Evolutionary conservation across 805 yeast species (phyloP).

Genomic region (Dipodascus geniculatus): DNA sequence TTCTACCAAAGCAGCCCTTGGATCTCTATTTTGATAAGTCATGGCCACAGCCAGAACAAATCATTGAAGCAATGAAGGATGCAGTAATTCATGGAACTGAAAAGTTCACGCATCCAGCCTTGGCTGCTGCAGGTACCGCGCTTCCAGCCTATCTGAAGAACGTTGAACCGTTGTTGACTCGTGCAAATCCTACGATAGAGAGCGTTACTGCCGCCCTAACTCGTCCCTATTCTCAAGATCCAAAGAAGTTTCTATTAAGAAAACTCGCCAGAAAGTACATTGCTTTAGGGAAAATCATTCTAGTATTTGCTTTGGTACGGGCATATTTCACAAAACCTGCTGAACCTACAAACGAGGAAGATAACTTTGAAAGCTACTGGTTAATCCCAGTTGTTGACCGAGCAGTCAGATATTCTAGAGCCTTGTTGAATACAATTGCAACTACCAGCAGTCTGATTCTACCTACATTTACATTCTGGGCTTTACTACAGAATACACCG

Average conservation of each 20-base stretch:
- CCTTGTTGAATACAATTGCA: not conserved
- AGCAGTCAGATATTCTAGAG: not conserved
- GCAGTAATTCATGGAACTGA: slow-evolving; percentile 23
- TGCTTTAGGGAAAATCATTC: slow-evolving; percentile 18
- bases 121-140: slow-evolving; percentile 10
- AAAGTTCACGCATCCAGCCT: slow-evolving; percentile 21
- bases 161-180: slow-evolving; percentile 18
- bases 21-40: slow-evolving; percentile 16
- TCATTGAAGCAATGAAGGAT: slow-evolving; percentile 22
- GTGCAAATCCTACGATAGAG: slow-evolving; percentile 24
- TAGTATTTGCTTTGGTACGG: slow-evolving; percentile 18
- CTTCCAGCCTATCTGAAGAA: slow-evolving; percentile 2
- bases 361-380: not conserved
- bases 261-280: slow-evolving; percentile 17
- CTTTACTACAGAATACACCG: slow-evolving; percentile 28
- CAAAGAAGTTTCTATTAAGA: slow-evolving; percentile 16
- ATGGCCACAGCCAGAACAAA: slow-evolving; percentile 25
- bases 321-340: not conserved
- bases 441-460: slow-evolving; percentile 24
- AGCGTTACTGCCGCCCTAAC: slow-evolving; percentile 23
- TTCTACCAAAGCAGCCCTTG: slow-evolving; percentile 21
- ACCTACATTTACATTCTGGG: slow-evolving; percentile 27
- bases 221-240: slow-evolving; percentile 21
- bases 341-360: not conserved
- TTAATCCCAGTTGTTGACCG: not conserved